A percentile compares a stretch with the other conserved stretches of the same genome.
Conservation (phyloP, 1,284 basidiomycete species). For the Sphaerobolus stellatus region DNA sequence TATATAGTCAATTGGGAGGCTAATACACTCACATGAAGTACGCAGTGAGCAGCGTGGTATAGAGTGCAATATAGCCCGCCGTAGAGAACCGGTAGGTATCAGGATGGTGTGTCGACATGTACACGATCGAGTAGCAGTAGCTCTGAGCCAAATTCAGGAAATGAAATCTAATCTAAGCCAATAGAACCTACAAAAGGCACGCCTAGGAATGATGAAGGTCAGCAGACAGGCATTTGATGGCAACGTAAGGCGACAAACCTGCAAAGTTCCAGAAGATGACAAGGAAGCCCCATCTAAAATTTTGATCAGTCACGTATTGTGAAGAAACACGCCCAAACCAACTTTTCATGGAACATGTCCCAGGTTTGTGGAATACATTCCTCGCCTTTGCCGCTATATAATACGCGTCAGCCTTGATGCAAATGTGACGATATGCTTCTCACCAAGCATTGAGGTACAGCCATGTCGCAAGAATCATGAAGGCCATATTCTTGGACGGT, state of each 20-base stretch:
- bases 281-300: constrained; percentile 78
- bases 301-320: constrained; percentile 9
- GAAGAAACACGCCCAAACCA: constrained; percentile 18
- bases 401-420: neutral
- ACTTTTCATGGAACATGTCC: constrained; percentile 99
- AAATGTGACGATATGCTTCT: constrained; percentile 18
- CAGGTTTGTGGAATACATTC: constrained; percentile 99
- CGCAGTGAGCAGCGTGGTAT: constrained; percentile 73
- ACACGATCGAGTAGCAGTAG: constrained; percentile 95
- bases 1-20: neutral
- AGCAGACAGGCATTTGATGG: neutral
- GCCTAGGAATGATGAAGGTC: constrained; percentile 1
- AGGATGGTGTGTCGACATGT: constrained; percentile 95
- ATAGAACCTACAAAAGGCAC: constrained; percentile 68
- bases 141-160: constrained; percentile 61
- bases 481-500: constrained; percentile 82
- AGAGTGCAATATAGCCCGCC: constrained; percentile 69
- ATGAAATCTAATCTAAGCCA: constrained; percentile 5
- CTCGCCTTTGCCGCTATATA: constrained; percentile 71
- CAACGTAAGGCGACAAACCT: constrained; percentile 54
- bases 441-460: constrained; percentile 96
- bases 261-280: constrained; percentile 99
- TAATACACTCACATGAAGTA: constrained; percentile 72
- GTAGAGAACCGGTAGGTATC: constrained; percentile 86
- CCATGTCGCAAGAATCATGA: constrained; percentile 95